Evolutionary conservation across 2,329 filamentous ascomycete genomes (phyloP), one percentile per base, ranked within the genome.

Genomic region (Claviceps sp.): DNA sequence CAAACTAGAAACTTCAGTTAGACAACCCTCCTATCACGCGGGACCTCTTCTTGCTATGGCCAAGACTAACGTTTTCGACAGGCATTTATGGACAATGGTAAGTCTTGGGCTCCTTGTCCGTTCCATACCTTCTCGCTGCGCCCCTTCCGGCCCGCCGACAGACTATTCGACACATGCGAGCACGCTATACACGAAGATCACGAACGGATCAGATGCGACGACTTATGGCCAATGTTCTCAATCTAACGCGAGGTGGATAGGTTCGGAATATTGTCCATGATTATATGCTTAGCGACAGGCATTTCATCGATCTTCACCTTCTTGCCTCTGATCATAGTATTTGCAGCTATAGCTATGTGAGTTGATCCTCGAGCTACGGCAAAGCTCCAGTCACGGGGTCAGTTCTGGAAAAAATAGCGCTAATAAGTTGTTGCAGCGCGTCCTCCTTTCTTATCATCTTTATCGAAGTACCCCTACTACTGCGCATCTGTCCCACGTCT

Each of bases 401-500:
- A 14, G 9, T 20, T 24, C 13, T 42, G 49, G 2, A 30, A 47
- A 22, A 22, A n/a, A 13, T 3, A 6, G 6, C 11, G 11, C 38
- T 43, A 20, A 51, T 3, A 51, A 5, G 26, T 18, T 16, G 9
- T n/a, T 30, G 22, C 59, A 91, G 87, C 45, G 73, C 77, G 55
- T 89, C 77, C 48, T 77, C 82, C 14, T 81, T 89, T 61, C 62
- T 90, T 60, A 85, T 93, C 63, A 73, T 93, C 64, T 93, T 93
- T 70, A 77, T 91, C 64, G 87, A 98, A 69, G 84, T 98, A 18
- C 93, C 93, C 30, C 84, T 97, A 54, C 86, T 98, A 53, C 84
- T 98, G 56, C 87, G 93, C 70, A 96, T 98, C 73, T 98, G 93
- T 74, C 93, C 93, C 54, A 98, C 93, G 5, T 97, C 91, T 14